phyloP scores from a whole-genome alignment of 2,329 filamentous ascomycete species.

The Xylariales sp. region DNA sequence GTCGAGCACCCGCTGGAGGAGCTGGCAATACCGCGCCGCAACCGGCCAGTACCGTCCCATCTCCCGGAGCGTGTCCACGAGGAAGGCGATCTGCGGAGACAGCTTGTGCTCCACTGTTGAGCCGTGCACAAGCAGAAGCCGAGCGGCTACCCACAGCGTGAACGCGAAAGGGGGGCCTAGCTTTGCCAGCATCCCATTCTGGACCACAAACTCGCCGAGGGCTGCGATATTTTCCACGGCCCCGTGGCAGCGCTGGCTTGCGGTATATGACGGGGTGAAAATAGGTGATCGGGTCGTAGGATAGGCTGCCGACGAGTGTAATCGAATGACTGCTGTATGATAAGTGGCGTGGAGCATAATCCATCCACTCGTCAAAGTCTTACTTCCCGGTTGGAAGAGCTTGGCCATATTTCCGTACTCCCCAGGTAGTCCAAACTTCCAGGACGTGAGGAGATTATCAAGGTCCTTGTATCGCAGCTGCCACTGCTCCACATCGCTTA shows the following conservation, averaged over 20 bases:
- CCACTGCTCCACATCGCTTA: constrained; percentile 85
- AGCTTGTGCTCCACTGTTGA: constrained; percentile 84
- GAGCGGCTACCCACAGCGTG: constrained; percentile 85
- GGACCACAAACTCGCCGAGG: constrained; percentile 72
- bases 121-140: constrained; percentile 82
- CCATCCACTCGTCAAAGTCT: constrained; percentile 75
- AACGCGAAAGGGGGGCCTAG: constrained; percentile 90
- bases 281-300: constrained; percentile 84
- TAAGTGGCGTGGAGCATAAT: constrained; percentile 90
- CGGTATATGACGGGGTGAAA: constrained; percentile 84
- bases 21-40: constrained; percentile 72
- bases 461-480: constrained; percentile 82
- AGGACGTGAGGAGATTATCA: constrained; percentile 72
- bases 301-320: constrained; percentile 90
- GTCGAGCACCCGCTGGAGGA: constrained; percentile 78
- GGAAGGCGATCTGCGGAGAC: constrained; percentile 72
- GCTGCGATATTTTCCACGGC: constrained; percentile 81
- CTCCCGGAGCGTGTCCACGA: constrained; percentile 75
- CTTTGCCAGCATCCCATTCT: constrained; percentile 69
- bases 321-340: constrained; percentile 82
- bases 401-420: constrained; percentile 84
- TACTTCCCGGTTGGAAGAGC: constrained; percentile 66
- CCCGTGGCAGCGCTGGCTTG: constrained; percentile 74
- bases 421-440: constrained; percentile 78
- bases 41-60: constrained; percentile 86